Base-by-base conservation (phyloP, 2,329 filamentous ascomycete species). In the Trichophyton schoenleinii region DNA sequence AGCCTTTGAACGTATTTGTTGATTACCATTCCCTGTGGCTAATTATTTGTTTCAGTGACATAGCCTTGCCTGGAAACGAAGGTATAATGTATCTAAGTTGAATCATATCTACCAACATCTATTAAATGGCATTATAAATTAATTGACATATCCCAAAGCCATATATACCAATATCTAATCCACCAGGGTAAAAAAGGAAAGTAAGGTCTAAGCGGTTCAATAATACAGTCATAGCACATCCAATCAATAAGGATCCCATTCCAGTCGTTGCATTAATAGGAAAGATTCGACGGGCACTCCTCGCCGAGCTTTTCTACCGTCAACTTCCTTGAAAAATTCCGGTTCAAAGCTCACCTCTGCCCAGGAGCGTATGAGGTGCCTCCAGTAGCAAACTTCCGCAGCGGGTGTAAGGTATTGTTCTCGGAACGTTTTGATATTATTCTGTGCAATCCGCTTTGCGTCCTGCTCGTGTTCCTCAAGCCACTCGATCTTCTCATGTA, bases 301-400 rank as follows among this genome's bases (percentile, higher is more conserved):
- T 53, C 75, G 66, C 44, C 69, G 64, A 25, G 65, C 64, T 58
- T 66, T 67, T 62, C 62, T 69, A 7, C 71, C 70, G 60, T 71
- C 69, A 13, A 68, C 63, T 49, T 63, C 61, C 31, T 63, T 65
- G 62, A 41, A 36, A n/a, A 73, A 72, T 11, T 73, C 66, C 2
- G 76, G 72, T 67, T 75, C 71, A 63, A 77, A 77, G 44, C 75
- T 75, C 7, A 69, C 69, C 8, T 69, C 66, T 6, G 69, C 72
- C 66, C 74, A 76, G 60, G 66, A 66, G 31, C 69, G 66, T 31
- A 81, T 71, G 62, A 81, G 66, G 53, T 76, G 72, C 9, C 80
- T 73, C 80, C 80, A 83, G 64, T 83, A 83, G 64, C 80, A 83
- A 2, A 77, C 75, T 68, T 82, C 78, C 0, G 80, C 80, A 2